Evolutionary conservation across 2,329 filamentous ascomycete genomes (phyloP).

Genomic region (Colletotrichum cuscutae): DNA sequence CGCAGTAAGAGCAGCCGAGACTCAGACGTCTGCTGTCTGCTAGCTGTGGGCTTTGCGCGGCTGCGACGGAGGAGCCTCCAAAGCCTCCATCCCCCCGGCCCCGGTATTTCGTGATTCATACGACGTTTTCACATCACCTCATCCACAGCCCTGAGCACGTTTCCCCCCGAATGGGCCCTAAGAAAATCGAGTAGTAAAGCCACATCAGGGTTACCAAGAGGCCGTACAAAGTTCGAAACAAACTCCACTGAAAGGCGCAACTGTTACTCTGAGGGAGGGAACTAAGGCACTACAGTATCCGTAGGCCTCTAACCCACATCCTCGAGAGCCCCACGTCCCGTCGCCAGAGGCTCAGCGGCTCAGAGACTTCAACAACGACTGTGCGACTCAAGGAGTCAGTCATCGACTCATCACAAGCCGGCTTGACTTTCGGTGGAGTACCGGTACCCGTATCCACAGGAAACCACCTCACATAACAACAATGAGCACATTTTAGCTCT

Average conservation of each 20-base stretch:
- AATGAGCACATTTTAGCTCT: neutral
- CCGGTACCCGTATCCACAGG: neutral
- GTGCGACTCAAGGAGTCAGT: neutral
- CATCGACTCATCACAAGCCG: neutral
- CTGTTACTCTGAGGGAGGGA: neutral
- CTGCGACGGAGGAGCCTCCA: neutral
- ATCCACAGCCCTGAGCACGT: constrained; percentile 35
- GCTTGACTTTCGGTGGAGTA: neutral
- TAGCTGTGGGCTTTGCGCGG: neutral
- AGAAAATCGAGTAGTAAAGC: neutral
- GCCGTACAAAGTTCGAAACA: constrained; percentile 28
- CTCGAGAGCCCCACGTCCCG: neutral
- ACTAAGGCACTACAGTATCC: neutral
- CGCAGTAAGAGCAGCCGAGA: neutral
- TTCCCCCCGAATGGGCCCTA: constrained; percentile 21
- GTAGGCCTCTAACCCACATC: neutral
- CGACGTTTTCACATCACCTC: constrained; percentile 22
- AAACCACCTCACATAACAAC: neutral
- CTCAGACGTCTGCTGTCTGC: neutral
- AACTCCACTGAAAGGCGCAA: constrained; percentile 16
- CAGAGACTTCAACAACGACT: neutral
- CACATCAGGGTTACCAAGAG: neutral
- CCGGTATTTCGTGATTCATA: constrained; percentile 15
- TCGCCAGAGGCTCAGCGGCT: neutral
- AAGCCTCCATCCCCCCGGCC: neutral